Evolutionary conservation across 2,329 filamentous ascomycete species (phyloP), one percentile per base, ranked within the genome.

Genomic region (Polytolypa hystricis): DNA sequence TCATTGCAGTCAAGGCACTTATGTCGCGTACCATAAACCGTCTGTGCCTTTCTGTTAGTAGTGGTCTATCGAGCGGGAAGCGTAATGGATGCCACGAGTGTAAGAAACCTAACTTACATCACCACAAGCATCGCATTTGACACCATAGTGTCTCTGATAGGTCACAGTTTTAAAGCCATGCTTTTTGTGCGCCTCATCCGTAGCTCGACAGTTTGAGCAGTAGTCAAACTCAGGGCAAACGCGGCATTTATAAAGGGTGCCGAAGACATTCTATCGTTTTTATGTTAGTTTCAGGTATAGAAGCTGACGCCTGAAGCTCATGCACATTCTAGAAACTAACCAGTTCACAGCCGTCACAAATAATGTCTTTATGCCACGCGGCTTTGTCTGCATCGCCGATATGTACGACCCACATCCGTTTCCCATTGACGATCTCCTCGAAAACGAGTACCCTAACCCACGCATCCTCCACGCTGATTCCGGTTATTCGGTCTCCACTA

Each of bases 171-270:
- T 33, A 23, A 33, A 38, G 4, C 29, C 23, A n/a, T 38, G 35
- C 17, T 33, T 19, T 15, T 16, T 16, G 12, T 38, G 35, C 3
- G 15, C 18, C 9, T 23, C 16, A 15, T 38, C 35, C 5, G 19
- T n/a, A 17, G n/a, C 28, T 6, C 32, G 18, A 20, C 35, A 38
- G 14, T 29, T 29, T 11, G 21, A 25, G 12, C 35, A 38, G 19
- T 38, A 38, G 20, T 38, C 35, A n/a, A 38, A 38, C 9, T 31
- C 28, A 4, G 35, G 20, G 14, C 35, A 38, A 16, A 31, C 35
- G 17, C 20, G 14, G 29, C 35, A 38, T 30, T 11, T 8, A 31
- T 38, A 38, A 4, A 18, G 35, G 4, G 7, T 18, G 8, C 35
- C 35, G 23, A 38, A 38, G 27, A 38, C 21, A 16, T 30, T 38